Evolutionary conservation across 2,329 filamentous ascomycete species (phyloP).

Genomic region (Fonsecaea multimorphosa): DNA sequence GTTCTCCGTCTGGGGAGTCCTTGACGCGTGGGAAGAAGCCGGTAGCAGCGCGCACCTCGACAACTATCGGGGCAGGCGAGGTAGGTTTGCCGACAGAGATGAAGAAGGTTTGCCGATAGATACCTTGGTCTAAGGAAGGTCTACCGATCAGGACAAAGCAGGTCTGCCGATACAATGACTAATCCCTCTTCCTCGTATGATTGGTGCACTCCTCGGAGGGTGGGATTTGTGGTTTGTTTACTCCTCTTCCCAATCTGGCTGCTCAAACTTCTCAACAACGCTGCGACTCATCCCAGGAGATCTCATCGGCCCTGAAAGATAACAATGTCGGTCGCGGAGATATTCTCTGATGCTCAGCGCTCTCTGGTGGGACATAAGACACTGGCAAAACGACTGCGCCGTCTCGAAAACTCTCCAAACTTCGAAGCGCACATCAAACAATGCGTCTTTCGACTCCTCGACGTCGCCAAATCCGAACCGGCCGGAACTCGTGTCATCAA

Average conservation of each 20-base stretch:
- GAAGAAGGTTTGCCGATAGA: too few relatives aligned
- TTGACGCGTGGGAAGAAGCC: too few relatives aligned
- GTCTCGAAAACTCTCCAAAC: constrained; percentile 73
- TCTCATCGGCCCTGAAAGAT: background rate
- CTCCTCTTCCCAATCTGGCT: constrained; percentile 1
- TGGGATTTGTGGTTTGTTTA: background rate
- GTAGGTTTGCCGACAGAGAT: background rate
- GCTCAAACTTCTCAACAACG: background rate
- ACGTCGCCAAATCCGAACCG: constrained; percentile 87
- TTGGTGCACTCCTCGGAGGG: background rate
- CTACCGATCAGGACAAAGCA: background rate
- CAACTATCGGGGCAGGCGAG: background rate
- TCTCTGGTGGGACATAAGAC: constrained; percentile 91
- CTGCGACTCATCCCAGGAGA: background rate
- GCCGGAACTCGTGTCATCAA: constrained; percentile 84
- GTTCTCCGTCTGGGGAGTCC: too few relatives aligned
- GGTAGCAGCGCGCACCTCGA: too few relatives aligned
- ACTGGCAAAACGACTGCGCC: constrained; percentile 82
- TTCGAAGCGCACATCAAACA: constrained; percentile 87
- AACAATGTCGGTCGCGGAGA: constrained; percentile 37
- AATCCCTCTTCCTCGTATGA: background rate
- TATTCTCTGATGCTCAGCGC: constrained; percentile 80
- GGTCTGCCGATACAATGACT: background rate
- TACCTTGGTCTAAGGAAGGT: background rate
- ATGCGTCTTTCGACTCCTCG: constrained; percentile 80